Conservation (phyloP, 345 rosid genomes). For the Barbarea vulgaris region DNA sequence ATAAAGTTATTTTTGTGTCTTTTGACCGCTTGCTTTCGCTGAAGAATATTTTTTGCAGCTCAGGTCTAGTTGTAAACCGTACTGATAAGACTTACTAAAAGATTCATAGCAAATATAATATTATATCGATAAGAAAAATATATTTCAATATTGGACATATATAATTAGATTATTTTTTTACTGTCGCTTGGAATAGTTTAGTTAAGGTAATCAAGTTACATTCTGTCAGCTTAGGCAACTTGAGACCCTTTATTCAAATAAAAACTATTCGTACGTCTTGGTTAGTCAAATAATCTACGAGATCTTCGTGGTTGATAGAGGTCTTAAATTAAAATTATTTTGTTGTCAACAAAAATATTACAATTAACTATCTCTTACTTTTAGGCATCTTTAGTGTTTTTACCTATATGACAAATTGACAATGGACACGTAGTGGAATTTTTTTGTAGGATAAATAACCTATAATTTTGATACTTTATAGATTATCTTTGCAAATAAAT, state of each 20-base stretch:
- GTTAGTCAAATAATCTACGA: constrained; percentile 42
- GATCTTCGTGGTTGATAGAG: constrained; percentile 40
- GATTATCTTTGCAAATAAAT: too few relatives aligned
- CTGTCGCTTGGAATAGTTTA: constrained; percentile 19
- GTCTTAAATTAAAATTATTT: constrained; percentile 5
- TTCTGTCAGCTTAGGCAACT: constrained; percentile 40
- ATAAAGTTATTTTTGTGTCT: constrained; percentile 33
- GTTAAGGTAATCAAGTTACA: constrained; percentile 28
- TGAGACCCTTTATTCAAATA: constrained; percentile 31
- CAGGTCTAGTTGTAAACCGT: constrained; percentile 42
- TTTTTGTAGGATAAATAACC: background rate
- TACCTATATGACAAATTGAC: background rate
- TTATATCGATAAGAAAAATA: constrained; percentile 12
- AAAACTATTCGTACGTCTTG: constrained; percentile 35
- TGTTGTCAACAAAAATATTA: background rate
- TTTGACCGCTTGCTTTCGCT: constrained; percentile 43
- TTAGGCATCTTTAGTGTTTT: background rate
- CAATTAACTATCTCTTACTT: background rate
- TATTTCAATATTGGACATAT: constrained; percentile 17
- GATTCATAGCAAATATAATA: constrained; percentile 31
- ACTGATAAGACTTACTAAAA: constrained; percentile 33
- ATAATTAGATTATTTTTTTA: constrained; percentile 9
- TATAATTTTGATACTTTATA: too few relatives aligned
- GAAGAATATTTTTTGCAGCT: constrained; percentile 41
- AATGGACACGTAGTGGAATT: background rate